Conservation (phyloP, 768 basidiomycete species). For the Leccinum truebloodii region DNA sequence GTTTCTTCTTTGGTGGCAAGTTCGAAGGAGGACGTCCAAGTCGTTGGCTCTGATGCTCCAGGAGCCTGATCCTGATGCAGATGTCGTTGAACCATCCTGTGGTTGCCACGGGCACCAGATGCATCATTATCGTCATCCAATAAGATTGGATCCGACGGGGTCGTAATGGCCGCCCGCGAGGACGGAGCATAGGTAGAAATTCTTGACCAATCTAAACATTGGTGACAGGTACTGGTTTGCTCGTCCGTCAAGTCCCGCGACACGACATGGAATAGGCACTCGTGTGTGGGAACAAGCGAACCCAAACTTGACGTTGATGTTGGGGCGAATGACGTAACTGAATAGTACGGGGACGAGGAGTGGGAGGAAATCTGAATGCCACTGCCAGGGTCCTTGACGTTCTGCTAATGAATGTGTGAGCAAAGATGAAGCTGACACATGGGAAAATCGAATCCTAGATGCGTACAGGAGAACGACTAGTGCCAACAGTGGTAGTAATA, state of each 20-base stretch:
- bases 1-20: background rate
- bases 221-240: background rate
- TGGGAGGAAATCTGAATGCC: background rate
- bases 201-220: background rate
- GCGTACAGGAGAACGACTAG: conserved; percentile 18
- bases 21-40: background rate
- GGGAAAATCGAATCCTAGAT: background rate
- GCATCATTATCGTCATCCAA: conserved; percentile 8
- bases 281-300: conserved; percentile 28
- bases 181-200: background rate
- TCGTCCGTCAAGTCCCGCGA: conserved; percentile 15
- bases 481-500: background rate
- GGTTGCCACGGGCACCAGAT: conserved; percentile 2
- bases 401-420: conserved; percentile 9
- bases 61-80: background rate
- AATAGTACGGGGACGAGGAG: conserved; percentile 14
- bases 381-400: conserved; percentile 9
- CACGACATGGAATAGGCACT: conserved; percentile 23
- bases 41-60: background rate
- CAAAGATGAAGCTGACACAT: conserved; percentile 1
- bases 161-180: background rate
- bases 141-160: conserved; percentile 10
- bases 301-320: conserved; percentile 33
- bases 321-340: conserved; percentile 19
- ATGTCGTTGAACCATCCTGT: conserved; percentile 1